Evolutionary conservation across 169 alveolate species (phyloP).

Genomic region (Cryptosporidium canis): DNA sequence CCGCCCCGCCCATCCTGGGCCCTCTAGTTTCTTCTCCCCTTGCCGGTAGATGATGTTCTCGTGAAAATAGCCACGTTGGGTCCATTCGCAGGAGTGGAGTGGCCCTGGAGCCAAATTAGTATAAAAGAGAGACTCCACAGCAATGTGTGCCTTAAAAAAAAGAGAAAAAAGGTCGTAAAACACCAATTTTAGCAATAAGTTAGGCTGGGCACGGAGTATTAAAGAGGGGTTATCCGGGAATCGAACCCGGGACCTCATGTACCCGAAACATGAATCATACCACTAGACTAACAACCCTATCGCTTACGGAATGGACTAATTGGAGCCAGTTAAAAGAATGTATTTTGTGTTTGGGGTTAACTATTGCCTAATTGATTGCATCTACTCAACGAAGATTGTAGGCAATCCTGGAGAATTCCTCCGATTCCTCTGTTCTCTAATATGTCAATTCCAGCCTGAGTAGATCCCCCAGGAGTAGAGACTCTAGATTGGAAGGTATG

Average conservation of each 20-base stretch:
- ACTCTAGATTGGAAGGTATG: slow-evolving; percentile 22
- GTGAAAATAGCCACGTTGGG: too few relatives aligned
- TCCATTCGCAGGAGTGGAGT: too few relatives aligned
- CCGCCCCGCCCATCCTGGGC: too few relatives aligned
- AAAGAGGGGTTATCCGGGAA: slow-evolving; percentile 92
- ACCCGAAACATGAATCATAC: slow-evolving; percentile 99
- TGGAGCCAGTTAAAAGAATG: not conserved
- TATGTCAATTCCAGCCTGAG: slow-evolving; percentile 65
- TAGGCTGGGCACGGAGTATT: too few relatives aligned
- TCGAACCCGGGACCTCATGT: slow-evolving; percentile 99
- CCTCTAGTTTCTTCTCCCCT: too few relatives aligned
- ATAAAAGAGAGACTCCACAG: too few relatives aligned
- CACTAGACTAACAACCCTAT: slow-evolving; percentile 91
- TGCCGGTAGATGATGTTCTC: too few relatives aligned
- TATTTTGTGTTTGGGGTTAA: not conserved
- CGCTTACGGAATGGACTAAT: not conserved
- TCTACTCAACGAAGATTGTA: not conserved
- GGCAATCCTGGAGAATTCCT: slow-evolving; percentile 11
- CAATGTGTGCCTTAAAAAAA: too few relatives aligned
- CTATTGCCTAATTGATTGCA: slow-evolving; percentile 21
- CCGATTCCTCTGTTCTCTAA: slow-evolving; percentile 12
- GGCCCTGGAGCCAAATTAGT: too few relatives aligned
- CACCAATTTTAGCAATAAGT: not conserved
- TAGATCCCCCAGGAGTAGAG: slow-evolving; percentile 69
- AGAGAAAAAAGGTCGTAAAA: not conserved